phyloP scores from a whole-genome alignment of 2,329 filamentous ascomycete species.

The Phoma herbarum region DNA sequence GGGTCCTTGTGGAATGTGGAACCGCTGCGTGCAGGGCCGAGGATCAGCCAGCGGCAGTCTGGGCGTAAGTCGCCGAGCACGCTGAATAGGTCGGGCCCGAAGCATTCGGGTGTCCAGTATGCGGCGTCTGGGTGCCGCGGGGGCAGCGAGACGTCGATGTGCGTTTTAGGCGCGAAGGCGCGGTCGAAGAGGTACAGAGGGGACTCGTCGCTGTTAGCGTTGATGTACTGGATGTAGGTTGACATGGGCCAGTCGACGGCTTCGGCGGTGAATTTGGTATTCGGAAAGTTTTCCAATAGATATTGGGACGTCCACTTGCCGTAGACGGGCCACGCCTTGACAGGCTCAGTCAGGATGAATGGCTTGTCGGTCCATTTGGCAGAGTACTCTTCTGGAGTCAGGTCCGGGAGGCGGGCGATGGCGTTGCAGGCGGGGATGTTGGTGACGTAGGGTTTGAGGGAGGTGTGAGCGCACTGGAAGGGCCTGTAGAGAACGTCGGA shows the following conservation, averaged over 20 bases:
- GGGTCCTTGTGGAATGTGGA: conserved; percentile 93
- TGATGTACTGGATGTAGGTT: conserved; percentile 86
- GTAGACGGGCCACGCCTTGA: conserved; percentile 82
- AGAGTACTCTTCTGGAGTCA: conserved; percentile 78
- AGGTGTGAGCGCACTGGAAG: conserved; percentile 85
- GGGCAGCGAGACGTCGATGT: conserved; percentile 53
- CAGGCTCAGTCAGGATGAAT: conserved; percentile 84
- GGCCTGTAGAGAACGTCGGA: conserved; percentile 91
- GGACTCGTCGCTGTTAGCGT: conserved; percentile 80
- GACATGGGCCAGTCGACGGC: conserved; percentile 89
- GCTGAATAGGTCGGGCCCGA: conserved; percentile 85
- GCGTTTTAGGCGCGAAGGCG: conserved; percentile 86
- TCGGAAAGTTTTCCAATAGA: conserved; percentile 70
- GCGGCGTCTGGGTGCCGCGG: conserved; percentile 65
- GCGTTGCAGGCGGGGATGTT: conserved; percentile 77
- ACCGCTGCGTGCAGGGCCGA: conserved; percentile 85
- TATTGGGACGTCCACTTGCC: conserved; percentile 75
- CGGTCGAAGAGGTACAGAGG: conserved; percentile 93
- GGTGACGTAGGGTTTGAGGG: conserved; percentile 70
- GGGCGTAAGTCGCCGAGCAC: conserved; percentile 80
- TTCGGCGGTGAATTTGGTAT: conserved; percentile 83
- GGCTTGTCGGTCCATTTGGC: conserved; percentile 79
- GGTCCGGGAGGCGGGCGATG: conserved; percentile 73
- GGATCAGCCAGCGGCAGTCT: conserved; percentile 90
- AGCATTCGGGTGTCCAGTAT: conserved; percentile 85